These are phyloP conservation scores for Eucalyptus camaldulensis DNA, from an alignment of 345 rosid genomes.

Conservation along the genomic window DNA sequence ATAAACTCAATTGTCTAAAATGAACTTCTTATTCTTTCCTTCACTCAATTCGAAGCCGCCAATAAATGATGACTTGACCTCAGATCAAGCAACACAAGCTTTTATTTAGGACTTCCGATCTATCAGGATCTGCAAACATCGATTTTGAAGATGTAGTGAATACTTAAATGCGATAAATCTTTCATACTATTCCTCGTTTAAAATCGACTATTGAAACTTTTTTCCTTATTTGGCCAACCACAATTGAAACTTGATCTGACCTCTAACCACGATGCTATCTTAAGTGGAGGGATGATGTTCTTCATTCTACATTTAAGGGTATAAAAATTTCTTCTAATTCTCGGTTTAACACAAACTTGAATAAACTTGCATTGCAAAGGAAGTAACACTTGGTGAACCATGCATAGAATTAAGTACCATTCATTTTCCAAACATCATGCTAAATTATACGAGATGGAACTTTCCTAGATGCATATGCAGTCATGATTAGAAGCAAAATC, in stretches of 20 bases:
- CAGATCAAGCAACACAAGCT: not conserved
- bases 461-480: not conserved
- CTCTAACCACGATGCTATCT: not conserved
- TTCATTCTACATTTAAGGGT: not conserved
- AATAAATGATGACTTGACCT: not conserved
- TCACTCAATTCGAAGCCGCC: not conserved
- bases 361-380: not conserved
- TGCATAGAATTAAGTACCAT: not conserved
- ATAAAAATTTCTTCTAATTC: not conserved
- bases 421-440: not conserved
- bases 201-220: not conserved
- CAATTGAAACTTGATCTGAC: not conserved
- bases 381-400: not conserved
- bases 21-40: not conserved
- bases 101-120: not conserved
- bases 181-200: not conserved
- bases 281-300: not conserved
- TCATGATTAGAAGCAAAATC: not conserved
- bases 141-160: not conserved
- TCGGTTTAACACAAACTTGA: not conserved
- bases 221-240: not conserved
- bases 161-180: not conserved
- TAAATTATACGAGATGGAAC: not conserved
- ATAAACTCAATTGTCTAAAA: not conserved
- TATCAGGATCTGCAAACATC: not conserved